Evolutionary conservation across 768 basidiomycete species (phyloP), one percentile per base, ranked within the genome.

Genomic region (Gautieria morchelliformis): DNA sequence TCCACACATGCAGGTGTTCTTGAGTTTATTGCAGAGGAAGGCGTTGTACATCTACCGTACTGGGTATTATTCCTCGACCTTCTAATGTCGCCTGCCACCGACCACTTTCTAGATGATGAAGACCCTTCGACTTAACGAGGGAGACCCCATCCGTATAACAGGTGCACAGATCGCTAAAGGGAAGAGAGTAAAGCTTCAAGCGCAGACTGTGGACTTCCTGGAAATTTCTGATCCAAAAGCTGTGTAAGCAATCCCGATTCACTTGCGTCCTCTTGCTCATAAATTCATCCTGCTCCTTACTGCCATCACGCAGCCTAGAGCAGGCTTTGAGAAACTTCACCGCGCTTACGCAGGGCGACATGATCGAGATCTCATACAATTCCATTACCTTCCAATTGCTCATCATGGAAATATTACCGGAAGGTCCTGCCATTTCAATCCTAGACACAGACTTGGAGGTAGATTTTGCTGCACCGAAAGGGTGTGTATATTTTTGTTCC

Each of bases 21-120:
- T 30, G 96, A 99, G 68, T 99, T 99, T 71, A 97, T 97, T 62
- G 95, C 96, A 2, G 87, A 96, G 57, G 95, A 98, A 70, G 96
- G 96, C 12, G 78, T 88, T 14, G 94, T 94, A 3, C 88, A 98
- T 74, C 76, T 99, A 15, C 96, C 96, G 0, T 88, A 93, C 63
- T 99, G 96, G 96, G 76, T 77, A 56, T 60, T 73, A 32, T 20
- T 48, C 33, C 47, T 22, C 4, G 27, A 27, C 50, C 37, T 3
- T 20, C 19, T 1, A 27, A 6, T 40, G 11, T n/a, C 6, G 30
- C 17, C 11, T 24, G 32, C 5, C 48, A 9, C 20, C 8, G 7
- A 40, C 46, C 17, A 39, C 22, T 12, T 30, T 39, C 14, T 58
- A 77, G 75, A 95, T 99, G 90, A 99, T 99, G 95, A 93, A 89